Conservation (phyloP, 73 alveolate genomes). For the Tetrahymena elliotti region DNA sequence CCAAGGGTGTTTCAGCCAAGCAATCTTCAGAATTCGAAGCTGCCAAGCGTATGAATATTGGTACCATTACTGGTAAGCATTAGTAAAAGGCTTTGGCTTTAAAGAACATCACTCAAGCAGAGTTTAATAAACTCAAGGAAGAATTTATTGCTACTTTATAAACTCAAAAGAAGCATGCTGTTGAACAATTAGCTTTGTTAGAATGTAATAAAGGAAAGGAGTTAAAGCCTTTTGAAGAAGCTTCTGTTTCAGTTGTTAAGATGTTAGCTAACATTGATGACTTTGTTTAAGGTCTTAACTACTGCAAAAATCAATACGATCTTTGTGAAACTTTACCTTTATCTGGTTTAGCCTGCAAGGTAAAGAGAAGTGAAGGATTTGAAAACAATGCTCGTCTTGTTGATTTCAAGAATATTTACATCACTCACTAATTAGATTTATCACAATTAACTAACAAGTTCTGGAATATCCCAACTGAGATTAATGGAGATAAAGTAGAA, state of each 20-base stretch:
- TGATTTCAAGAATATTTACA: background rate
- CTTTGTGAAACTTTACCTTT: constrained; percentile 32
- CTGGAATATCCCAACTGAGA: background rate
- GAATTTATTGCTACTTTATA: constrained; percentile 6
- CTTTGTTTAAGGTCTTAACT: background rate
- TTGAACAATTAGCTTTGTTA: background rate
- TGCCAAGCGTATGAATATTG: constrained; percentile 29
- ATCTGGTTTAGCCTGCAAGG: constrained; percentile 12
- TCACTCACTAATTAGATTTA: constrained; percentile 7
- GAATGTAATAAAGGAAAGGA: background rate
- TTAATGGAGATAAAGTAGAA: constrained; percentile 17
- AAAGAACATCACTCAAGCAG: constrained; percentile 5
- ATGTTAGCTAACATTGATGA: background rate
- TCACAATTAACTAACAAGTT: constrained; percentile 3
- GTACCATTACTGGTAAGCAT: constrained; percentile 33
- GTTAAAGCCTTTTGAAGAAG: background rate
- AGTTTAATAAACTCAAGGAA: background rate
- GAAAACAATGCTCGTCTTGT: constrained; percentile 9
- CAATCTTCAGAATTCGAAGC: constrained; percentile 14
- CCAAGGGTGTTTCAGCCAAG: constrained; percentile 10
- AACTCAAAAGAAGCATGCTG: background rate
- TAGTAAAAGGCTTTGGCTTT: constrained; percentile 24
- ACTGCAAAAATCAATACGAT: constrained; percentile 14
- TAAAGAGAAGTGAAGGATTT: constrained; percentile 21
- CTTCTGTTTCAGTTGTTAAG: background rate